Base-by-base conservation (phyloP, 2,329 filamentous ascomycete genomes). In the Blastomyces parvus region DNA sequence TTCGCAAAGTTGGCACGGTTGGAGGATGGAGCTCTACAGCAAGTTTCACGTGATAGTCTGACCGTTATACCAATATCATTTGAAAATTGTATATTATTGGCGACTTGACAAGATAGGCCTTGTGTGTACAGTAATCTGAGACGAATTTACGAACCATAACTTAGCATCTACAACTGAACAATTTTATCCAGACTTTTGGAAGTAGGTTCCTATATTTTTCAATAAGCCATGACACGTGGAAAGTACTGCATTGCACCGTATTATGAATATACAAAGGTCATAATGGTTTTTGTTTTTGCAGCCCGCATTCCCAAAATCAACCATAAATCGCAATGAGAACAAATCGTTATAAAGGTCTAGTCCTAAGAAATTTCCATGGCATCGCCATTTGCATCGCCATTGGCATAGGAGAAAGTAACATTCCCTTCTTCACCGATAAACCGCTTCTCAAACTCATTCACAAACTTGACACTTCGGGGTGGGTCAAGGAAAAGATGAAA, bases 401-500 rank as follows among this genome's bases (percentile, higher is more conserved):
- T 77, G 38, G 73, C 67, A 57, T 75, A 78, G 19, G 82, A 74
- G 71, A 97, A 86, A 65, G 87, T 89, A 36, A 96, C 93, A 30
- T 80, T 81, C 33, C 94, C 94, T 66, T 88, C 86, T 66, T 96
- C 88, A 66, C 91, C 90, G 74, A 99, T 97, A 67, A 99, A 86
- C 50, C 92, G 85, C 81, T 92, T 93, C 80, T 97, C 94, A 65
- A 88, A 96, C 67, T 96, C 89, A 64, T 83, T 79, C 55, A 99
- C 91, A 71, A 97, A 97, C 77, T 90, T 90, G 70, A 95, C 89
- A 76, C 92, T 97, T 69, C 94, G 84, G 59, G 81, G 81, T 0
- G 92, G 88, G 74, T 99, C 94, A 78, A 93, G 96, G 79, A 99
- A 99, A 59, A 99, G 84, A 72, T 88, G 84, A 82, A 93, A 99